Evolutionary conservation across 345 rosid genomes (phyloP), one percentile per base, ranked within the genome.

Genomic region (Camelina neglecta): DNA sequence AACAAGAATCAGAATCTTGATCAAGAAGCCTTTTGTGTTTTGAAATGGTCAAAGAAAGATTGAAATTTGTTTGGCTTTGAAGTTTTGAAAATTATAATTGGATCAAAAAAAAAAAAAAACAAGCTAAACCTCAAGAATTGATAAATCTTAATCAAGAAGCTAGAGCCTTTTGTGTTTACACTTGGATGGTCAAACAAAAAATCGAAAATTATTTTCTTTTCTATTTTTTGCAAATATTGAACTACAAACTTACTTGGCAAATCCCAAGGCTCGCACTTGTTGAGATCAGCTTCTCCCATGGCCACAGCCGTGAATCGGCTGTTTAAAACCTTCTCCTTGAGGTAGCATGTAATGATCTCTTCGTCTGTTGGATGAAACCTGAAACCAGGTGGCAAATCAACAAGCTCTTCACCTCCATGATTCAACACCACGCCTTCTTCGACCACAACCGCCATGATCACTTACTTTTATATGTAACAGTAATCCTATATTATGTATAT

Each of bases 231-330:
- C 5, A 31, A 31, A 31, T 31, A 31, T 31, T 31, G 62, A 42
- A 65, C 4, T 26, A 26, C 29, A 35, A 7, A 44, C 90, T 82
- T 83, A 94, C 98, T 82, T 0, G 93, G 96, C 71, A 94, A 79
- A 75, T 94, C 98, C 98, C 98, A 94, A 6, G 98, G 98, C 38
- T 94, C 98, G 61, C 83, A 86, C 96, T 92, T 92, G 82, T 94
- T 94, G 79, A 94, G 85, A 84, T 94, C 97, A 62, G 82, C 98
- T 73, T 94, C 96, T 49, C 87, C 94, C 71, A 94, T 75, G 49
- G 98, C 97, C 69, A 75, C 51, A 8, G 96, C 94, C 45, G 80
- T 60, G 85, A 94, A 94, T 49, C 71, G 67, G 81, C 69, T 65
- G 58, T 89, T 82, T 66, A 87, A 72, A 65, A 86, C 96, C 85